Conservation (phyloP, 805 yeast genomes). For the Starmera quercuum region DNA sequence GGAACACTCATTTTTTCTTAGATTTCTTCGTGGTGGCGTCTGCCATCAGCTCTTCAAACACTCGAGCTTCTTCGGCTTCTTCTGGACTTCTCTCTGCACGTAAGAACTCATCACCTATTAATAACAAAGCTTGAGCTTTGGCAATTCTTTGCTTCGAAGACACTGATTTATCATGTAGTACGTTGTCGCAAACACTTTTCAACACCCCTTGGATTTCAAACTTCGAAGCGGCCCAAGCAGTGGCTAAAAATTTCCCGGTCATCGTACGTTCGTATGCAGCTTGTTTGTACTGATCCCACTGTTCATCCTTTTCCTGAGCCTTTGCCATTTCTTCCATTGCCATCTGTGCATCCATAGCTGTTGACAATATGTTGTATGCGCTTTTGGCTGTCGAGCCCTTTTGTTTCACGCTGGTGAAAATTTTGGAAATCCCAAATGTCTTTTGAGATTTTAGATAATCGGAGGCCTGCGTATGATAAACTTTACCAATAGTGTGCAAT, state of each 20-base stretch:
- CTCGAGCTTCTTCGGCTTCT: conserved; percentile 86
- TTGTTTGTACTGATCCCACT: conserved; percentile 47
- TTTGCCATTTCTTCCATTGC: conserved; percentile 68
- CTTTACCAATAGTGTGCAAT: conserved; percentile 72
- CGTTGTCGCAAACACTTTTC: conserved; percentile 74
- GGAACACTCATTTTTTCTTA: background rate
- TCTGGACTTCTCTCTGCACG: conserved; percentile 67
- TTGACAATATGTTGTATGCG: conserved; percentile 72
- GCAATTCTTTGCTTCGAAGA: conserved; percentile 51
- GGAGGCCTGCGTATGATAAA: conserved; percentile 68
- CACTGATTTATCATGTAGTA: conserved; percentile 63
- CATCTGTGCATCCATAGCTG: conserved; percentile 83
- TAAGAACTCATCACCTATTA: conserved; percentile 64
- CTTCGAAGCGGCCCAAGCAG: conserved; percentile 93
- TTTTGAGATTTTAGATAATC: conserved; percentile 68
- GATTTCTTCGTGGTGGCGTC: conserved; percentile 45
- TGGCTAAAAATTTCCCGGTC: conserved; percentile 84
- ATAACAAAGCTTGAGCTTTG: conserved; percentile 73
- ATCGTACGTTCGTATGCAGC: conserved; percentile 76
- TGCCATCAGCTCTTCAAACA: conserved; percentile 88
- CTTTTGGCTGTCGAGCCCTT: conserved; percentile 79
- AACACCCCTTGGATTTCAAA: conserved; percentile 77
- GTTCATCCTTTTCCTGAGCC: conserved; percentile 52
- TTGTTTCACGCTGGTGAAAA: conserved; percentile 74
- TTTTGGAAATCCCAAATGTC: conserved; percentile 81